Evolutionary conservation across 176 grass and related monocot genomes (phyloP).

Genomic region (Hordeum marinum): DNA sequence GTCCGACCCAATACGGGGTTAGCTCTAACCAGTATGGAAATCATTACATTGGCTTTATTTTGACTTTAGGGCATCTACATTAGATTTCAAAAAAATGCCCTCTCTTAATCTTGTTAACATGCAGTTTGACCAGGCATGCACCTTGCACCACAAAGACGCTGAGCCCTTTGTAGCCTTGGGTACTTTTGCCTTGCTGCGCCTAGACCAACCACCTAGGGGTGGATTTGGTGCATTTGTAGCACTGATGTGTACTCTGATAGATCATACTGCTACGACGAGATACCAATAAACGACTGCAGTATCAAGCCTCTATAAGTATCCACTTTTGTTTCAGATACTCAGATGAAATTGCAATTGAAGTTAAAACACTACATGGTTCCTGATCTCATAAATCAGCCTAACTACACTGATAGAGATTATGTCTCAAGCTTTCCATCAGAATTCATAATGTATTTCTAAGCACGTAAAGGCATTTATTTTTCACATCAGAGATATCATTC

Average conservation of each 20-base stretch:
- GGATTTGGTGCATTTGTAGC: not conserved
- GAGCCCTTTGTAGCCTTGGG: not conserved
- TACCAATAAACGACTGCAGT: not conserved
- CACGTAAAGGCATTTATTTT: conserved; percentile 2
- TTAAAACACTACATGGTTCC: conserved; percentile 9
- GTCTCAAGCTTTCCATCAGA: not conserved
- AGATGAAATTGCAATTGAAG: not conserved
- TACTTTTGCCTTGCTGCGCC: no score
- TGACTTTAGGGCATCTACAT: not conserved
- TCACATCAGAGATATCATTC: not conserved
- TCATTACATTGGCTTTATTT: not conserved
- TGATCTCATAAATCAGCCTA: not conserved
- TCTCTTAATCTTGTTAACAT: not conserved
- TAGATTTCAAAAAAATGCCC: not conserved
- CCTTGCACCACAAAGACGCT: not conserved
- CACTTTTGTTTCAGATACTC: not conserved
- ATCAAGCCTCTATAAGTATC: not conserved
- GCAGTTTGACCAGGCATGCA: not conserved
- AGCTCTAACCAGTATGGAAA: not conserved
- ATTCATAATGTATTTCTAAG: not conserved
- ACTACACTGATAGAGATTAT: not conserved
- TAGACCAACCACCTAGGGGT: no score
- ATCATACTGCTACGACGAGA: not conserved
- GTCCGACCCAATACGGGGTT: no score
- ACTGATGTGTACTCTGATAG: conserved; percentile 1